Conservation (phyloP, 768 basidiomycete species). For the Leccinum longicurvipes region DNA sequence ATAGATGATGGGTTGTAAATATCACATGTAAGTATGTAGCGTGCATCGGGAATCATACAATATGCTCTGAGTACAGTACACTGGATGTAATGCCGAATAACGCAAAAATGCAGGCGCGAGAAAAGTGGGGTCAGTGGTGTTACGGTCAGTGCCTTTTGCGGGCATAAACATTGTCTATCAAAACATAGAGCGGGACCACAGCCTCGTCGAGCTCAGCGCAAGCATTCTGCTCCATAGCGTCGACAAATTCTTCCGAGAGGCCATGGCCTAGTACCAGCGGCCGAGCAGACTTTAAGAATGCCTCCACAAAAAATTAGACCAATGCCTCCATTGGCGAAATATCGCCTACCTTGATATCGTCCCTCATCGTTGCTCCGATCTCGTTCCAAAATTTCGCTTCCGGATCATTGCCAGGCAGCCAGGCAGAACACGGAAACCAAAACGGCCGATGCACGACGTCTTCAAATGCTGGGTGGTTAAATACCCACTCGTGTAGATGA, state of each 20-base stretch:
- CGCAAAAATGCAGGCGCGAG: conserved; percentile 2
- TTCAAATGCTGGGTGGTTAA: conserved; percentile 53
- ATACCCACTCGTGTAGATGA: conserved; percentile 54
- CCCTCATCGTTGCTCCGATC: conserved; percentile 46
- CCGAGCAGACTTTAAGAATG: conserved; percentile 63
- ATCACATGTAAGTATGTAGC: conserved; percentile 3
- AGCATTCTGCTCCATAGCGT: conserved; percentile 51
- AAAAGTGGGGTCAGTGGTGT: conserved; percentile 2
- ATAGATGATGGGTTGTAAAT: conserved; percentile 2
- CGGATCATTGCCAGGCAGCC: conserved; percentile 29
- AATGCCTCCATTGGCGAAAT: background rate
- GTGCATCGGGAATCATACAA: conserved; percentile 19
- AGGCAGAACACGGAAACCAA: conserved; percentile 63
- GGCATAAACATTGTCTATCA: conserved; percentile 60
- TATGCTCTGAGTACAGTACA: conserved; percentile 20
- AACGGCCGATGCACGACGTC: conserved; percentile 54
- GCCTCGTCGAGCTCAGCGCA: conserved; percentile 50
- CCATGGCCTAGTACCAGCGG: conserved; percentile 67
- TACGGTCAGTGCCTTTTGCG: conserved; percentile 26
- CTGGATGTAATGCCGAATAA: conserved; percentile 16
- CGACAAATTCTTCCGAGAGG: conserved; percentile 48
- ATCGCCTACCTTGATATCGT: conserved; percentile 53
- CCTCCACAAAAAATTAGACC: conserved; percentile 33
- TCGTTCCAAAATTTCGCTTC: conserved; percentile 36
- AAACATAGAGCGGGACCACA: conserved; percentile 46